These are phyloP conservation scores for Melampsora americana DNA, from an alignment of 1,284 basidiomycete genomes.

Conservation along the genomic window DNA sequence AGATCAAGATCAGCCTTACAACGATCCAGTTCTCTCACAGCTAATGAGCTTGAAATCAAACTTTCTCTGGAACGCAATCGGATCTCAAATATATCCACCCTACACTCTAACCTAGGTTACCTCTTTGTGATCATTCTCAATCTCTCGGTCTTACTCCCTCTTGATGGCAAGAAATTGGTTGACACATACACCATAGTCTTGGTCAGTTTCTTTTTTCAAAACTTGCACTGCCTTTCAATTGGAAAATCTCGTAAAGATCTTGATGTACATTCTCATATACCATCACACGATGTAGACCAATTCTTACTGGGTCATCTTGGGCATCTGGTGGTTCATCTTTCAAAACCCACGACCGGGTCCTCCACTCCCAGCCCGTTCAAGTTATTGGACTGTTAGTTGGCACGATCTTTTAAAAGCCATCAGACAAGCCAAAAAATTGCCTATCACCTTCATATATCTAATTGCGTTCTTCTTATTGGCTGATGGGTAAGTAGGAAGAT, in stretches of 20 bases:
- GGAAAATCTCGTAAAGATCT: no score
- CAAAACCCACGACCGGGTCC: slow-evolving; percentile 29
- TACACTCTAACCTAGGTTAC: slow-evolving; percentile 38
- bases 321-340: slow-evolving; percentile 42
- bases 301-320: slow-evolving; percentile 33
- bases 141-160: slow-evolving; percentile 29
- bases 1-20: not conserved
- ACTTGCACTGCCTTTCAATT: not conserved
- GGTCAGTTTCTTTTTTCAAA: slow-evolving; percentile 15
- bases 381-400: slow-evolving; percentile 31
- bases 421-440: slow-evolving; percentile 23
- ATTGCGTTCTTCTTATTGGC: slow-evolving; percentile 37
- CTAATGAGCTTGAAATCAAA: slow-evolving; percentile 4
- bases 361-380: slow-evolving; percentile 8
- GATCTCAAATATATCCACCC: slow-evolving; percentile 36
- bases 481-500: slow-evolving; percentile 29
- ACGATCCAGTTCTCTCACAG: slow-evolving; percentile 1
- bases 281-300: slow-evolving; percentile 16
- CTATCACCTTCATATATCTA: slow-evolving; percentile 33
- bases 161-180: slow-evolving; percentile 16
- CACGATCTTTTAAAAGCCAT: slow-evolving; percentile 10
- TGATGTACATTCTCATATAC: not conserved
- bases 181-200: slow-evolving; percentile 38
- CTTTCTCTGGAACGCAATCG: slow-evolving; percentile 28
- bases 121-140: slow-evolving; percentile 22